Evolutionary conservation across 2,329 filamentous ascomycete genomes (phyloP), one percentile per base, ranked within the genome.

Genomic region (Sphaerulina populicola): DNA sequence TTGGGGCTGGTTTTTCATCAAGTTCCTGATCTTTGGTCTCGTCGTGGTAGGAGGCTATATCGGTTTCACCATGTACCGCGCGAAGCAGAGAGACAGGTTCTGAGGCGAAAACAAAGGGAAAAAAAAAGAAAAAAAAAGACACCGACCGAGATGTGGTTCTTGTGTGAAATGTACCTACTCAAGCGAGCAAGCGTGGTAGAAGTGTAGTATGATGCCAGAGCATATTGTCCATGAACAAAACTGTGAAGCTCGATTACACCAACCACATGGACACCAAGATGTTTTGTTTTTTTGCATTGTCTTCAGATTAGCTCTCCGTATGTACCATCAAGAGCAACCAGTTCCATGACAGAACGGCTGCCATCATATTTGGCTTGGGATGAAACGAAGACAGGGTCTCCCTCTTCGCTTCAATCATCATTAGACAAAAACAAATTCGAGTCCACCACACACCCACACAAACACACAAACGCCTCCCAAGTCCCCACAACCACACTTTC

Each of bases 61-160:
- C 40, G 91, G 88, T 27, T 97, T 78, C 68, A 96, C 89, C 6
- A 78, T 84, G 41, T 98, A 87, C 72, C 80, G 90, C 66, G 82
- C 77, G 69, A 68, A 70, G 63, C 62, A 68, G 55, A 64, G 72
- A 61, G 68, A 71, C 48, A 65, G 74, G 58, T 77, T 76, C 55
- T 76, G 35, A 48, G 46, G 12, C n/a, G 6, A 21, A n/a, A 37
- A 48, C 2, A 2, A 18, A 18, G 4, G 18, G 18, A 18, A 18
- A n/a, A 38, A 48, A 23, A 14, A 41, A 40, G 18, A 18, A 18
- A n/a, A 38, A 48, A 23, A 14, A 41, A 40, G 21, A 15, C 15
- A 52, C 29, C 18, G 18, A 7, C 29, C 39, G 18, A 7, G 5
- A n/a, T 2, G 23, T 40, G 30, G 11, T 23, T 41, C 21, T 30